A percentile compares a stretch with the other conserved stretches of the same genome.
Conservation (phyloP, 108 stramenopile species). For the Conticribra guillardii region DNA sequence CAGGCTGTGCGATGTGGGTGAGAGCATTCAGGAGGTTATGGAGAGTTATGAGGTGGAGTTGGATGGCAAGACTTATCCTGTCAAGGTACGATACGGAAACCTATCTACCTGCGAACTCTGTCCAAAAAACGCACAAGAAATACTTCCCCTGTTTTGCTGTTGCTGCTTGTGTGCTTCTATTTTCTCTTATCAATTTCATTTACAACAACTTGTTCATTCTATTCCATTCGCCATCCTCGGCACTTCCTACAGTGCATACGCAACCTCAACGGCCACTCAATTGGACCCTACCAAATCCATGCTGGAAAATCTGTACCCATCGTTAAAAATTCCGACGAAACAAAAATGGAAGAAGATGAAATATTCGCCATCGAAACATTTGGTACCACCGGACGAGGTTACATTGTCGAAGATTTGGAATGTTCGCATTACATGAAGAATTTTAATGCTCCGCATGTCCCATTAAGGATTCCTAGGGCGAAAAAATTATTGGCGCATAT, state of each 20-base stretch:
- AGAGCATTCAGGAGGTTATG: slow-evolving; percentile 97
- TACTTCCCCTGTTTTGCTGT: too few species aligned
- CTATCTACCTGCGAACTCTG: slow-evolving; percentile 12
- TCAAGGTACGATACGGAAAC: slow-evolving; percentile 62
- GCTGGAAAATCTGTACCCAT: slow-evolving; percentile 97
- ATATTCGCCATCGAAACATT: slow-evolving; percentile 99
- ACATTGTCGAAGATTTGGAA: slow-evolving; percentile 97
- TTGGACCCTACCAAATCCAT: slow-evolving; percentile 98
- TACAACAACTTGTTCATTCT: neutral
- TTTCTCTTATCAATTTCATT: neutral
- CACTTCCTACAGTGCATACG: slow-evolving; percentile 62
- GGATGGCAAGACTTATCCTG: slow-evolving; percentile 90
- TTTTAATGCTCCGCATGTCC: slow-evolving; percentile 95
- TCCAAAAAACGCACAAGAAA: too few species aligned
- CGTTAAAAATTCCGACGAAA: slow-evolving; percentile 92
- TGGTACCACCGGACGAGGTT: slow-evolving; percentile 95
- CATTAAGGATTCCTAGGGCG: slow-evolving; percentile 90
- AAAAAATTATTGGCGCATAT: slow-evolving; percentile 95
- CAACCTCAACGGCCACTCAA: slow-evolving; percentile 98
- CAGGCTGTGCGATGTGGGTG: slow-evolving; percentile 96
- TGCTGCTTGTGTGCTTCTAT: too few species aligned
- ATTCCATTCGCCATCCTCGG: neutral
- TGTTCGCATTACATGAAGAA: slow-evolving; percentile 99
- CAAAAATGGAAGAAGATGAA: slow-evolving; percentile 99
- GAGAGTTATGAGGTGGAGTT: slow-evolving; percentile 97